Conservation (phyloP, 225 moss, liverwort and hornwort genomes). For the Polytrichum commune region DNA sequence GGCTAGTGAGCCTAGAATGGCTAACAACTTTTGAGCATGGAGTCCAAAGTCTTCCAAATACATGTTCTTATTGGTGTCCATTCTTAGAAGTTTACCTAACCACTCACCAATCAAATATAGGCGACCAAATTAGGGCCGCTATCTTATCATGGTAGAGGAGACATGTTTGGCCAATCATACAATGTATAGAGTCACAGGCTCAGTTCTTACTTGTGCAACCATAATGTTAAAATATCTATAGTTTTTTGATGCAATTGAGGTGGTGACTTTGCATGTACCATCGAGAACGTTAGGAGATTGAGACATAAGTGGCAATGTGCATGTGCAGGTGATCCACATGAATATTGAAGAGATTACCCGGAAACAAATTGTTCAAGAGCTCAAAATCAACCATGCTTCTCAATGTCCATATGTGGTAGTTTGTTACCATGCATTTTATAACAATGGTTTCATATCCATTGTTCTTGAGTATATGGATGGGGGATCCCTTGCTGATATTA, state of each 20-base stretch:
- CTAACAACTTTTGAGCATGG: too few species aligned
- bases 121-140: too few species aligned
- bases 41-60: too few species aligned
- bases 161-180: background rate
- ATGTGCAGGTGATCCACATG: constrained; percentile 54
- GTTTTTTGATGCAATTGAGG: too few species aligned
- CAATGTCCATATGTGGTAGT: constrained; percentile 76
- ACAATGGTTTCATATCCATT: constrained; percentile 86
- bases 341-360: constrained; percentile 54
- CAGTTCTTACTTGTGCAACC: too few species aligned
- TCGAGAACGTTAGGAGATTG: background rate
- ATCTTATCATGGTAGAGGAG: background rate
- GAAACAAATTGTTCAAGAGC: constrained; percentile 60
- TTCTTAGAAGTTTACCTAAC: too few species aligned
- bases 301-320: background rate
- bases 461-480: constrained; percentile 98
- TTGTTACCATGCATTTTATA: constrained; percentile 87
- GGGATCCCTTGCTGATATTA: constrained; percentile 90
- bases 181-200: background rate
- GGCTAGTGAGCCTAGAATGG: too few species aligned
- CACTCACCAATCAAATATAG: too few species aligned
- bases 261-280: too few species aligned
- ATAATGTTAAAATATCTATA: too few species aligned
- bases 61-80: too few species aligned
- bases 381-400: constrained; percentile 57